A percentile compares a stretch with the other conserved stretches of the same genome.
phyloP scores from a whole-genome alignment of 495 filamentous ascomycete species.

The Cladorrhinum samala region DNA sequence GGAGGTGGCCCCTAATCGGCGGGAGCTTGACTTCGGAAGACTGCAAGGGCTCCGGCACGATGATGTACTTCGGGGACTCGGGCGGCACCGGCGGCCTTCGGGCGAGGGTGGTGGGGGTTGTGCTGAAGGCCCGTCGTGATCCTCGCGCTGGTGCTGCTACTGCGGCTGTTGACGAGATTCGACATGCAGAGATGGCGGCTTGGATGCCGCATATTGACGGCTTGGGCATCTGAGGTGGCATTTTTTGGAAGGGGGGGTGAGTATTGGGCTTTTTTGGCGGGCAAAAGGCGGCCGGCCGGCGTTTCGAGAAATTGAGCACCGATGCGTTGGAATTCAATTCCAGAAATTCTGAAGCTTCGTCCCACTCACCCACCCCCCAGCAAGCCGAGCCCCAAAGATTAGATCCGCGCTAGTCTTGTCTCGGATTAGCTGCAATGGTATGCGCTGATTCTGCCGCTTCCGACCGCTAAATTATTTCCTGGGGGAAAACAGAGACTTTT shows the following conservation, averaged over 20 bases:
- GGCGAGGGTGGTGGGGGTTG: slow-evolving; percentile 11
- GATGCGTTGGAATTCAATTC: neutral
- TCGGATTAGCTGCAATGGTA: slow-evolving; percentile 6
- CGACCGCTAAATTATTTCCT: slow-evolving; percentile 21
- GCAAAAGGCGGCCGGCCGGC: no score
- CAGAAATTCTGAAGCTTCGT: slow-evolving; percentile 29
- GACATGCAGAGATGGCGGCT: slow-evolving; percentile 38
- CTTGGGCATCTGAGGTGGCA: slow-evolving; percentile 11
- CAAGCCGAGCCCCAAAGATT: neutral
- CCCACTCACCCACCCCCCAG: no score
- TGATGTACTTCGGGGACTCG: slow-evolving; percentile 43
- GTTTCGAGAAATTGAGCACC: no score
- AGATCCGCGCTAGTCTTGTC: slow-evolving; percentile 11
- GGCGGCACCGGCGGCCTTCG: slow-evolving; percentile 29
- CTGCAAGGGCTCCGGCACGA: slow-evolving; percentile 39
- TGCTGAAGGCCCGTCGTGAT: slow-evolving; percentile 6
- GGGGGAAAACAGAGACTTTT: neutral
- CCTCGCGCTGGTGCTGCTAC: slow-evolving; percentile 47
- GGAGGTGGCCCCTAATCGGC: slow-evolving; percentile 37
- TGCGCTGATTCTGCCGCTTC: slow-evolving; percentile 11
- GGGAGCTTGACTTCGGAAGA: slow-evolving; percentile 30
- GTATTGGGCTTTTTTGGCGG: slow-evolving; percentile 10
- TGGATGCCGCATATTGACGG: slow-evolving; percentile 19
- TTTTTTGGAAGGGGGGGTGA: slow-evolving; percentile 8
- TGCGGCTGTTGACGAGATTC: slow-evolving; percentile 56